Conservation (phyloP, 192 early-diverging fungal species). For the Rhizophagus sp. region DNA sequence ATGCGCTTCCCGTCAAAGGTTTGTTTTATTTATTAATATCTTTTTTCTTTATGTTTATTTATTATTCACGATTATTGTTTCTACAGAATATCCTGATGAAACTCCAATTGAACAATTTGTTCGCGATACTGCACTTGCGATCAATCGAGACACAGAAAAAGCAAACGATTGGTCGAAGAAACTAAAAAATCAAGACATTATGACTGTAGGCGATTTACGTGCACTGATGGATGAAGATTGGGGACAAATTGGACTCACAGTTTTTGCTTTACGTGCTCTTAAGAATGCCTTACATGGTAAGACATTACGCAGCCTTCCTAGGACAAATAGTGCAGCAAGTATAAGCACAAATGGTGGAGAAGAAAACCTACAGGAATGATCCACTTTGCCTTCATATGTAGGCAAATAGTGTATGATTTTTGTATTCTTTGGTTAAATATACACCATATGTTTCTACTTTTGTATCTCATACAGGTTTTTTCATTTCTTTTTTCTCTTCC, state of each 20-base stretch:
- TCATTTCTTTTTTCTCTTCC: background rate
- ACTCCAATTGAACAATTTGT: slow-evolving; percentile 71
- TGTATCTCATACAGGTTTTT: background rate
- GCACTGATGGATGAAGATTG: slow-evolving; percentile 76
- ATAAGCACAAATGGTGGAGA: slow-evolving; percentile 14
- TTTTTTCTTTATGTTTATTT: background rate
- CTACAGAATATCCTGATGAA: slow-evolving; percentile 57
- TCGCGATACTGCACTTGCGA: slow-evolving; percentile 62
- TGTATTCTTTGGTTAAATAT: background rate
- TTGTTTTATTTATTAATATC: background rate
- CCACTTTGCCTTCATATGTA: slow-evolving; percentile 4
- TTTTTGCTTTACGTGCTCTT: slow-evolving; percentile 57
- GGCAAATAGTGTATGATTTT: slow-evolving; percentile 13
- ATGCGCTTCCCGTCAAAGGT: slow-evolving; percentile 14
- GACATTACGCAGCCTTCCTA: slow-evolving; percentile 29
- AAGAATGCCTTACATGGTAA: slow-evolving; percentile 56
- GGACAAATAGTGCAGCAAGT: slow-evolving; percentile 1
- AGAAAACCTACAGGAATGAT: slow-evolving; percentile 12
- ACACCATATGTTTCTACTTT: background rate
- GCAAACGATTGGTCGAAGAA: slow-evolving; percentile 69
- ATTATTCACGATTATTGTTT: background rate
- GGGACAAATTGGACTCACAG: slow-evolving; percentile 60
- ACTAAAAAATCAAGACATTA: slow-evolving; percentile 72
- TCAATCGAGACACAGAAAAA: slow-evolving; percentile 69
- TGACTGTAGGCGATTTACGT: slow-evolving; percentile 77